phyloP scores from a whole-genome alignment of 306 rosid species.

The Fagus sylvatica region DNA sequence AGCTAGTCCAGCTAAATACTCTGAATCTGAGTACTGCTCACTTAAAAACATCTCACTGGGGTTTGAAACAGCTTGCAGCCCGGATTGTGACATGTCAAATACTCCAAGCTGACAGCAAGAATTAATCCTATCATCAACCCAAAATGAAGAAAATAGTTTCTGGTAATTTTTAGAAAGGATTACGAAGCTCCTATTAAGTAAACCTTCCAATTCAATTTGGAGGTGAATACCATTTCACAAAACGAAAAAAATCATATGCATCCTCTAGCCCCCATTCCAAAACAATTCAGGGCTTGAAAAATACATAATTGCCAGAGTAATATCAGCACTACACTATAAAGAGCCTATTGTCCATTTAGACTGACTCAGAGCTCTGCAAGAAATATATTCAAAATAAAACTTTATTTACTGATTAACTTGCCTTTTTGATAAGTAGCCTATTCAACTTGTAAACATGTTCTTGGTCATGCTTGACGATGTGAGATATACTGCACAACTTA shows the following conservation, averaged over 20 bases:
- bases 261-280: neutral
- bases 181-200: neutral
- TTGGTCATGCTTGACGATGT: neutral
- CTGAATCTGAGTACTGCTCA: conserved; percentile 67
- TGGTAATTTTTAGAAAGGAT: neutral
- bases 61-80: conserved; percentile 69
- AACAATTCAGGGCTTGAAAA: neutral
- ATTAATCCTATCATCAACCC: conserved; percentile 19
- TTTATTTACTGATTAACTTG: neutral
- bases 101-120: conserved; percentile 78
- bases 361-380: neutral
- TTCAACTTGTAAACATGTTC: neutral
- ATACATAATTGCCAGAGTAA: neutral
- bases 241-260: neutral
- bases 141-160: conserved; percentile 15
- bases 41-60: conserved; percentile 80
- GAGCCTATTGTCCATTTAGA: neutral
- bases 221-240: neutral
- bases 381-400: neutral
- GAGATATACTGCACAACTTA: neutral
- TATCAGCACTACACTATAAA: neutral
- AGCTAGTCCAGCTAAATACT: conserved; percentile 72
- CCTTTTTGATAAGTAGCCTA: too few species aligned
- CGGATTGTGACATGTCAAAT: conserved; percentile 81
- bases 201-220: neutral